Conservation (phyloP, 2,329 filamentous ascomycete species). For the Colletotrichum brevisporum region DNA sequence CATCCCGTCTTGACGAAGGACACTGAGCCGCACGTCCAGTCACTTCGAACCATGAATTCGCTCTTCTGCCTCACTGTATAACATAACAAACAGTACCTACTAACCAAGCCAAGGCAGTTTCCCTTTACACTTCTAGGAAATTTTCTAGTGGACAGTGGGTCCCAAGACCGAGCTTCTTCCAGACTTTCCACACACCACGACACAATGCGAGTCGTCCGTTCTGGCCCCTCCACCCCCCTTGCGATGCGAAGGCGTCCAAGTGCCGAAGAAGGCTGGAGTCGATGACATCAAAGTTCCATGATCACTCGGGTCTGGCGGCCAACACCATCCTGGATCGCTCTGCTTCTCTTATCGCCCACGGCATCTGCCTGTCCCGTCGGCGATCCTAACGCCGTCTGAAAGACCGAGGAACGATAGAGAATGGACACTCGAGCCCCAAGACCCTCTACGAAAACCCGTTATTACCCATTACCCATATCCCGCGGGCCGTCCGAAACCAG, state of each 20-base stretch:
- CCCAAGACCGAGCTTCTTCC: too few relatives aligned
- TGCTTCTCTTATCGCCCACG: conserved; percentile 10
- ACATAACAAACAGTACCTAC: too few relatives aligned
- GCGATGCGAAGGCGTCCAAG: conserved; percentile 33
- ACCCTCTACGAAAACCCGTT: background rate
- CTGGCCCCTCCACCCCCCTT: conserved; percentile 5
- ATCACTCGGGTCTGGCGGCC: conserved; percentile 25
- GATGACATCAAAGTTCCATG: conserved; percentile 37
- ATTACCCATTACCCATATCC: conserved; percentile 6
- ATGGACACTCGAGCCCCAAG: background rate
- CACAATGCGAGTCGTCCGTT: background rate
- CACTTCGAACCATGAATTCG: background rate
- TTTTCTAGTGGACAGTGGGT: too few relatives aligned
- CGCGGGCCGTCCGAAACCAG: background rate
- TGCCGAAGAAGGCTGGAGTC: conserved; percentile 35
- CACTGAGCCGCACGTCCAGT: background rate
- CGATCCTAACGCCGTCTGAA: conserved; percentile 23
- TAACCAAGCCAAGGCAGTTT: too few relatives aligned
- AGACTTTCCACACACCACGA: background rate
- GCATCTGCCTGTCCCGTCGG: background rate
- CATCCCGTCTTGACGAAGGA: too few relatives aligned
- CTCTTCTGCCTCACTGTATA: background rate
- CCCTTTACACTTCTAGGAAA: too few relatives aligned
- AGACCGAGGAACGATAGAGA: conserved; percentile 8
- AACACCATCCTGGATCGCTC: conserved; percentile 6